Evolutionary conservation across 2,329 filamentous ascomycete genomes (phyloP).

Genomic region (Cadophora sp.): DNA sequence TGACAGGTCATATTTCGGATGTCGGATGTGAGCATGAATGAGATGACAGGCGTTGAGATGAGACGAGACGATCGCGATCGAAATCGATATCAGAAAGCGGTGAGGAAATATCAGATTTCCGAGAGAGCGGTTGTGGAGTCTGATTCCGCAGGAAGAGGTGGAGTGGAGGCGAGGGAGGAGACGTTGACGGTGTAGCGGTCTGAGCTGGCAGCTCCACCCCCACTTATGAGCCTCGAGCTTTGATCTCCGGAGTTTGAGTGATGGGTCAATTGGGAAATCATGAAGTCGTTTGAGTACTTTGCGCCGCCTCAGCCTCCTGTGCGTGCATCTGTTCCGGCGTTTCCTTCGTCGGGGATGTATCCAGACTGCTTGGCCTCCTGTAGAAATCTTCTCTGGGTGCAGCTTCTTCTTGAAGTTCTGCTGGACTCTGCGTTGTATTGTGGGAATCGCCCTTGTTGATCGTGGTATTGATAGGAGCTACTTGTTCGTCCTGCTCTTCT

Average conservation of each 20-base stretch:
- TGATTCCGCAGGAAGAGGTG: background rate
- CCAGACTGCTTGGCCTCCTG: constrained; percentile 13
- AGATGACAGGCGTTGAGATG: background rate
- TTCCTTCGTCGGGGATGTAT: background rate
- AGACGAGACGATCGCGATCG: background rate
- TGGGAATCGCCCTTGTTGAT: background rate
- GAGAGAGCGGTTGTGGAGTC: background rate
- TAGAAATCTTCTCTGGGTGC: background rate
- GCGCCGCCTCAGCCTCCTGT: background rate
- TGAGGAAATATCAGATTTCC: background rate
- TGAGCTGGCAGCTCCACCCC: background rate
- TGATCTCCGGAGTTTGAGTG: no score
- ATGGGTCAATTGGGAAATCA: background rate
- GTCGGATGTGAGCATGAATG: background rate
- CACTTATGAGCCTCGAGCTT: background rate
- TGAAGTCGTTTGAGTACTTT: background rate
- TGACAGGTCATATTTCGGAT: background rate
- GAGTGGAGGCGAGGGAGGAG: background rate
- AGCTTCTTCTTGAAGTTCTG: background rate
- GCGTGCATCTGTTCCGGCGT: background rate
- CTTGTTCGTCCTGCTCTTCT: constrained; percentile 31
- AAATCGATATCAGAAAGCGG: background rate
- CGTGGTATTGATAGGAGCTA: background rate
- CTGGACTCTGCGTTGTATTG: background rate
- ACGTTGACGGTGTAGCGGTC: background rate